Percentiles rank a stretch among this genome's conserved stretches.
These are phyloP conservation scores for Fusarium succisae DNA, from an alignment of 2,329 filamentous ascomycete genomes.

Conservation along the genomic window DNA sequence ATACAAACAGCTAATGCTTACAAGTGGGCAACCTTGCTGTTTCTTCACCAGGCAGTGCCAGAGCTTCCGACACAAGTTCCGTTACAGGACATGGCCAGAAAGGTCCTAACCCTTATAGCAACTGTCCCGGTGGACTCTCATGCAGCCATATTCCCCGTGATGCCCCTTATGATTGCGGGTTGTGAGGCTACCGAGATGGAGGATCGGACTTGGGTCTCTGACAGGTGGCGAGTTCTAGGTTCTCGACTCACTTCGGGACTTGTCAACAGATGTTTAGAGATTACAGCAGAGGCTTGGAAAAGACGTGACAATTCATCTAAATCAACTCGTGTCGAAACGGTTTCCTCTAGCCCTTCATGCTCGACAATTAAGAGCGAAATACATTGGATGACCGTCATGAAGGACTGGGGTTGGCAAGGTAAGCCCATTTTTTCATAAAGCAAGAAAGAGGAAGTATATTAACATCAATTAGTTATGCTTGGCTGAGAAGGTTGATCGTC, in stretches of 20 bases:
- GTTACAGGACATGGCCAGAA: background rate
- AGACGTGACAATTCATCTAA: background rate
- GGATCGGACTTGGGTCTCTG: background rate
- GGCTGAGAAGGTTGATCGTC: background rate
- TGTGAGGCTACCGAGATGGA: background rate
- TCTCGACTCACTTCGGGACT: background rate
- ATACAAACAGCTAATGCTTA: background rate
- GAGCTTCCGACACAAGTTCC: background rate
- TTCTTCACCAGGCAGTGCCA: background rate
- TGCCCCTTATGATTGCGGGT: background rate
- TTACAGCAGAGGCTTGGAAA: background rate
- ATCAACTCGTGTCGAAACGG: background rate
- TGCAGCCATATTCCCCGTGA: background rate
- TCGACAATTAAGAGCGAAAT: background rate
- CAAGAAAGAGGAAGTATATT: background rate
- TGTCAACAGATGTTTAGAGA: background rate
- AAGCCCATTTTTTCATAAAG: accelerated
- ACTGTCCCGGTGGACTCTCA: background rate
- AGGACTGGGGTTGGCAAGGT: background rate
- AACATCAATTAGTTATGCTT: accelerated
- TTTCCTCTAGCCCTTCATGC: background rate
- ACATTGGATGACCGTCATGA: background rate
- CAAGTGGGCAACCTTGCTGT: background rate
- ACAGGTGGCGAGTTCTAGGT: background rate
- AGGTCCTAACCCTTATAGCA: background rate